Conservation (phyloP, 371 early-diverging fungal genomes). For the Mortierella sp. region DNA sequence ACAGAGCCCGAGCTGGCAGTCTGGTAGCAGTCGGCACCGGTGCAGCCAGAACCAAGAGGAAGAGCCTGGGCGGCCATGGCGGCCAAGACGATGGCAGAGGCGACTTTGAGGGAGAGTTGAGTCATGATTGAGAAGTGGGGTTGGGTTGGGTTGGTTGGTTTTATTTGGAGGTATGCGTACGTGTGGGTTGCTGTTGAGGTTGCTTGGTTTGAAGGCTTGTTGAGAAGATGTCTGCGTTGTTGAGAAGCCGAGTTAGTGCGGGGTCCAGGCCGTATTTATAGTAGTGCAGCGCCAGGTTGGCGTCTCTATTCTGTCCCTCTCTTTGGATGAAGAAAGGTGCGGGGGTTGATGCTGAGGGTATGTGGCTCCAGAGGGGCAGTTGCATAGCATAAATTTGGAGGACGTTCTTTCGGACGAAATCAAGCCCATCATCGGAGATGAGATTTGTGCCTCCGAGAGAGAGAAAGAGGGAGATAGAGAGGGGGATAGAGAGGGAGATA, state of each 20-base stretch:
- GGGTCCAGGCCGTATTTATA: neutral
- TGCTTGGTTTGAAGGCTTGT: neutral
- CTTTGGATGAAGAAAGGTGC: neutral
- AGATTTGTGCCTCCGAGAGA: constrained; percentile 1
- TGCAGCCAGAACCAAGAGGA: constrained; percentile 27
- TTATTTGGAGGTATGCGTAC: neutral
- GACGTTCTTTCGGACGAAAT: neutral
- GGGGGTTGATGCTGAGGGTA: neutral
- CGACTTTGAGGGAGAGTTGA: constrained; percentile 26
- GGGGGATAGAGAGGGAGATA: neutral
- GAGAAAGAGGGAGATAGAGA: neutral
- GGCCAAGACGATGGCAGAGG: constrained; percentile 29
- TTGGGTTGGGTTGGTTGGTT: neutral
- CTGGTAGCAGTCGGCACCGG: constrained; percentile 30
- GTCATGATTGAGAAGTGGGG: constrained; percentile 4
- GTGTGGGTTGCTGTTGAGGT: neutral
- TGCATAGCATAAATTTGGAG: neutral
- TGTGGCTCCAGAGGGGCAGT: neutral
- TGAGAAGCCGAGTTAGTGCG: neutral
- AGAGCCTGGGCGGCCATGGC: constrained; percentile 25
- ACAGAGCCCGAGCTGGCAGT: constrained; percentile 41
- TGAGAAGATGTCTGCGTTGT: neutral
- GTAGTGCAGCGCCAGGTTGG: neutral
- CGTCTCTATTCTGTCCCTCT: too few relatives aligned
- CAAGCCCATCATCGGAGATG: constrained; percentile 2